Base-by-base conservation (phyloP, 106 monocot species). In the Cymbidium sinense region DNA sequence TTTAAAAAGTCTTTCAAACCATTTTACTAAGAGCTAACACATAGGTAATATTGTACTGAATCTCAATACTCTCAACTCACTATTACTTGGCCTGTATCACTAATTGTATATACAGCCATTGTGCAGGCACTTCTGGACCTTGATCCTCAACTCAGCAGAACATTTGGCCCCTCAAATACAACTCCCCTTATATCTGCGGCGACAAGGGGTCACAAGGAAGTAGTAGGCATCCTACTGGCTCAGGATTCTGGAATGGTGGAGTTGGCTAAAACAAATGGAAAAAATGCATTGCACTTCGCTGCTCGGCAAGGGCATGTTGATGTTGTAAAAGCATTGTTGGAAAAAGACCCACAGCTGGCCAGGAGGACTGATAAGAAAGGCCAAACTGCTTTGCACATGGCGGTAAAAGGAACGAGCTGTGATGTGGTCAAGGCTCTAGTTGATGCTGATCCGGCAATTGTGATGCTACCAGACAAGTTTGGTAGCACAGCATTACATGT, bases 351-450 rank as follows among this genome's bases (percentile, higher is more conserved):
- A 43, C 84, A 84, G 43, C 84, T 84, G 27, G 84, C 80, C 43
- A 54, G 79, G 39, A 76, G 76, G 54, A 84, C 84, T 30, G 84
- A 84, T 71, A 79, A 76, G 50, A 84, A 84, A 72, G 84, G 84
- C 12, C 84, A 84, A 64, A 84, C 84, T 76, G 84, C 84, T 47
- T 58, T 84, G 70, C 84, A 84, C 20, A 84, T 84, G 84, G 84
- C 84, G 8, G 84, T 70, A 0, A 84, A 84, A 58, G 84, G 84
- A 58, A 76, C 79, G 25, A 84, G 29, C 44, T 50, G 70, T 43
- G 71, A 80, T 70, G 84, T 80, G 30, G 70, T 80, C 29, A 76
- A 80, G 43, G 84, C 76, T 19, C 70, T 84, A 20, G 79, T 84
- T 21, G 84, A 84, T 39, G 79, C 84, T 62, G 79, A 84, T 76